Conservation (phyloP, 2,329 filamentous ascomycete genomes). For the Aureobasidium lini region DNA sequence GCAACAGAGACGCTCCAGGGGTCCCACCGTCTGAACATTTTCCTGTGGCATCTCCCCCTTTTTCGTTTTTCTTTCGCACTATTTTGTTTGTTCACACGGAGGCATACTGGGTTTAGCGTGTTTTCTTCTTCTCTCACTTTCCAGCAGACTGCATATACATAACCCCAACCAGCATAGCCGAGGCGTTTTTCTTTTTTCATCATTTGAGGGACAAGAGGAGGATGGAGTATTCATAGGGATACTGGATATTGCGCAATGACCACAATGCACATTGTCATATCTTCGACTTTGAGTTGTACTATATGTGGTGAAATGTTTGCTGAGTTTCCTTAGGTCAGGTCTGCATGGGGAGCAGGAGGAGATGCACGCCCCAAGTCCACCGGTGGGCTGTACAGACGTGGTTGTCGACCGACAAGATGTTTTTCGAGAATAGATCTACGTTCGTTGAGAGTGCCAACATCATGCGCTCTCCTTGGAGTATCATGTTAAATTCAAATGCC, state of each 20-base stretch:
- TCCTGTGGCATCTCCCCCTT: neutral
- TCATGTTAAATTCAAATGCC: too few species aligned
- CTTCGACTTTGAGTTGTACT: too few species aligned
- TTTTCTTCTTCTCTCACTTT: slow-evolving; percentile 18
- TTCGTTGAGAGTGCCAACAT: too few species aligned
- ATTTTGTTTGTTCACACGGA: neutral
- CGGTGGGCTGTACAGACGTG: too few species aligned
- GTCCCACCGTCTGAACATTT: neutral
- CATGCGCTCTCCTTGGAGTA: too few species aligned
- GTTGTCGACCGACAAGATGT: too few species aligned
- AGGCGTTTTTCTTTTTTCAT: neutral
- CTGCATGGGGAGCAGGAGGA: too few species aligned
- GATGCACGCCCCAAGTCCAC: too few species aligned
- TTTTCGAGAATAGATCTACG: too few species aligned
- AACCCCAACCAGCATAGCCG: slow-evolving; percentile 18
- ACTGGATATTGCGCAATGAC: neutral
- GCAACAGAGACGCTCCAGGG: neutral
- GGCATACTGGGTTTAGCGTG: slow-evolving; percentile 3
- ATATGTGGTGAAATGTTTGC: too few species aligned
- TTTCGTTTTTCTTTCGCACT: neutral
- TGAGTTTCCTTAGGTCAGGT: too few species aligned
- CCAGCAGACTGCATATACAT: neutral
- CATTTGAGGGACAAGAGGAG: neutral
- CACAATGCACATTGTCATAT: neutral
- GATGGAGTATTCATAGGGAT: neutral